Conservation (phyloP, 2,329 filamentous ascomycete species). For the Xylariomycetidae sp. region DNA sequence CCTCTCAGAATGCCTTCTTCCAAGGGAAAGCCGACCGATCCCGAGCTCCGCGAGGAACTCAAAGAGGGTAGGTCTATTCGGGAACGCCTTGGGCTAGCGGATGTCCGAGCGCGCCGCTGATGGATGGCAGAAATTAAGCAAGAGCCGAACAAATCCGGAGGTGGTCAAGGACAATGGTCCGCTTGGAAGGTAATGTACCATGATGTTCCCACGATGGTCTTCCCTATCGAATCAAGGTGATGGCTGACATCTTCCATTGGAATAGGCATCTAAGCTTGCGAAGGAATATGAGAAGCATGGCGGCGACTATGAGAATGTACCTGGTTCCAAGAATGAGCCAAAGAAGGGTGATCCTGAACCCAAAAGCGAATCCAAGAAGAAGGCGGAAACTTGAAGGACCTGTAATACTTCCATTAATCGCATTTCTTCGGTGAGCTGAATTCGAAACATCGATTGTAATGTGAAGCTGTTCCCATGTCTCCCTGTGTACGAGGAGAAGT, state of each 20-base stretch:
- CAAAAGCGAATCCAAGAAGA: conserved; percentile 15
- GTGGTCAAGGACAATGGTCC: conserved; percentile 33
- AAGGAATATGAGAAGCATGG: conserved; percentile 38
- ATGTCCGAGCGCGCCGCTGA: too few species aligned
- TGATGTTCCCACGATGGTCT: too few species aligned
- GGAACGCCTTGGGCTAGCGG: too few species aligned
- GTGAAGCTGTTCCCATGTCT: too few species aligned
- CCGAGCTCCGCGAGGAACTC: conserved; percentile 32
- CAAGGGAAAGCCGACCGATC: conserved; percentile 35
- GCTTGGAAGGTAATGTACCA: conserved; percentile 33
- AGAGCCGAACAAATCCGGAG: conserved; percentile 35
- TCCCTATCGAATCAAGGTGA: too few species aligned
- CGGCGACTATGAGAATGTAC: conserved; percentile 33
- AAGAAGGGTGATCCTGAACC: conserved; percentile 16
- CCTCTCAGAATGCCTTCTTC: conserved; percentile 31
- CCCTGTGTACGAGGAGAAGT: too few species aligned
- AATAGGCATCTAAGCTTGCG: conserved; percentile 29
- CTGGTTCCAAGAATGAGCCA: conserved; percentile 33
- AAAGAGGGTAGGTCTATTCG: conserved; percentile 32
- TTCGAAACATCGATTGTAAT: too few species aligned
- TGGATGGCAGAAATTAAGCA: conserved; percentile 36
- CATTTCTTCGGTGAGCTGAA: too few species aligned
- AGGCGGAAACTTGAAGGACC: conserved; percentile 5
- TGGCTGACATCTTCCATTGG: too few species aligned
- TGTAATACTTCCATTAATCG: background rate